Base-by-base conservation (phyloP, 2,329 filamentous ascomycete species). In the Macrophomina phaseolina region DNA sequence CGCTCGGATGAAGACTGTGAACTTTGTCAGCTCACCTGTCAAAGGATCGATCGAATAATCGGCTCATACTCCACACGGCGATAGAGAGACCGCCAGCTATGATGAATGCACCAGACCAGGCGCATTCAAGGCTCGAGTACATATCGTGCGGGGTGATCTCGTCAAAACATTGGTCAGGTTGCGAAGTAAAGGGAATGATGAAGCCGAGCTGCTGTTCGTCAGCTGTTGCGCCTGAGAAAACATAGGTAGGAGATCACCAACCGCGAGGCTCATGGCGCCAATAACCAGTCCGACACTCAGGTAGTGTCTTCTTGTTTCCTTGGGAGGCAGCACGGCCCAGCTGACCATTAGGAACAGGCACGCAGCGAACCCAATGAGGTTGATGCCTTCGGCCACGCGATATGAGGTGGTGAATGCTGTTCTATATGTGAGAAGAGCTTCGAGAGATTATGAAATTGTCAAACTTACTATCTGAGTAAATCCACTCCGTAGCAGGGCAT, bases 141-240 rank as follows among this genome's bases (percentile, higher is more conserved):
- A 98, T 97, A 76, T 94, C 92, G 75, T 98, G 89, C 0, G 95
- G 95, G 0, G 95, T 99, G 74, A 99, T 98, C 53, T 86, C 83
- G 76, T 99, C 91, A 76, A 89, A 91, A 78, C 95, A 99, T 81
- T 97, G 89, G 0, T 92, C 82, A 0, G 94, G 93, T 68, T 89
- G 86, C 32, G 89, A 88, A 12, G 88, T 93, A 28, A 97, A 85
- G 0, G 95, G 94, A 48, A 99, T 88, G 52, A 97, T 91, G 77
- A 98, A 97, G 36, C 93, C 93, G 71, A 98, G 84, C 90, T 97
- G n/a, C 14, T 28, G n/a, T 68, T 36, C 11, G n/a, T 53, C 55
- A 55, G 48, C 18, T 12, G 14, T 28, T 65, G 71, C 40, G 69
- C 71, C 34, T 53, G 42, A 61, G 30, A n/a, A 14, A 51, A 30